Percentiles rank a stretch among this genome's conserved stretches.
These are phyloP conservation scores for Periconia sp. DNA, from an alignment of 2,329 filamentous ascomycete species.

Conservation along the genomic window DNA sequence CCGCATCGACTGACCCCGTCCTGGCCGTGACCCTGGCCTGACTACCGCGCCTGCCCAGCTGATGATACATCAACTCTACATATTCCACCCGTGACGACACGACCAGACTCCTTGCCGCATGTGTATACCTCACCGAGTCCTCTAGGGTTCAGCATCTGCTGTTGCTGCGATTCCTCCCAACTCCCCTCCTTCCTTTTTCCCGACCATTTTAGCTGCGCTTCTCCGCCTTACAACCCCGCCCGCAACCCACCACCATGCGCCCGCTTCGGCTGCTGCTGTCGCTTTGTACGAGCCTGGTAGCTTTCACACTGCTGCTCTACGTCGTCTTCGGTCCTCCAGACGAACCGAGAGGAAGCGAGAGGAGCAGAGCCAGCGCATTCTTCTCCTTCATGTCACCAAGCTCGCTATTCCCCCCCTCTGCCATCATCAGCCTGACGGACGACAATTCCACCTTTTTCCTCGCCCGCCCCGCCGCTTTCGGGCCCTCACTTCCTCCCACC, in stretches of 20 bases:
- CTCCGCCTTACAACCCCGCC: slow-evolving; percentile 5
- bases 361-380: slow-evolving; percentile 42
- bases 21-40: slow-evolving; percentile 5
- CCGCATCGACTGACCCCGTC: slow-evolving; percentile 18
- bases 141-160: slow-evolving; percentile 24
- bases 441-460: slow-evolving; percentile 98
- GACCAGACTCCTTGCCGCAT: slow-evolving; percentile 21
- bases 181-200: background rate
- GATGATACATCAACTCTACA: background rate
- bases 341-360: slow-evolving; percentile 26
- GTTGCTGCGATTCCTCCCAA: slow-evolving; percentile 17
- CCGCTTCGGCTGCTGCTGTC: slow-evolving; percentile 43
- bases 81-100: background rate
- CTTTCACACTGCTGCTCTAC: slow-evolving; percentile 49
- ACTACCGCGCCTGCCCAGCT: slow-evolving; percentile 11
- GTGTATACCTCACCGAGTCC: slow-evolving; percentile 8
- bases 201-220: background rate
- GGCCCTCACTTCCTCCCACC: slow-evolving; percentile 71
- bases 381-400: slow-evolving; percentile 63
- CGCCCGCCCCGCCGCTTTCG: slow-evolving; percentile 90
- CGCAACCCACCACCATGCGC: slow-evolving; percentile 36
- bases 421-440: slow-evolving; percentile 92
- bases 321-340: slow-evolving; percentile 30
- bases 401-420: slow-evolving; percentile 90
- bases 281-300: slow-evolving; percentile 46